phyloP scores from a whole-genome alignment of 306 rosid genomes.

The Castanea sativa region DNA sequence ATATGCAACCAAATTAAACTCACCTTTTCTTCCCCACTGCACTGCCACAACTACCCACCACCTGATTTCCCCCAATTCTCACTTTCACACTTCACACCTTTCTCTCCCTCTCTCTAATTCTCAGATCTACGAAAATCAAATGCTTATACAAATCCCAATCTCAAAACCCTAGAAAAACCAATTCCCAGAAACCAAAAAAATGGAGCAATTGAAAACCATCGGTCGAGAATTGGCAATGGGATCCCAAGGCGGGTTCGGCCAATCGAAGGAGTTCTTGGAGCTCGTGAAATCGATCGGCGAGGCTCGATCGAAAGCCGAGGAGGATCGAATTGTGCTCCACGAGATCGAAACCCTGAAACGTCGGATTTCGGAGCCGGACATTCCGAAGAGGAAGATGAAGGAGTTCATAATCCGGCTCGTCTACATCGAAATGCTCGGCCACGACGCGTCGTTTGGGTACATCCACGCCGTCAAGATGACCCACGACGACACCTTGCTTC shows the following conservation, averaged over 20 bases:
- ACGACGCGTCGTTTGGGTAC: conserved; percentile 88
- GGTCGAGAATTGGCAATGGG: conserved; percentile 98
- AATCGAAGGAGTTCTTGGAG: conserved; percentile 88
- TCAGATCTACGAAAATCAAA: neutral
- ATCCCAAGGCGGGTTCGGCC: conserved; percentile 95
- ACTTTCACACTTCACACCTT: no score
- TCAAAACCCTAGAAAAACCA: neutral
- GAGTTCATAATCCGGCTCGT: conserved; percentile 87
- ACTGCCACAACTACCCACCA: no score
- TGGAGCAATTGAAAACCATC: conserved; percentile 92
- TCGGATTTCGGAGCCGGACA: conserved; percentile 75
- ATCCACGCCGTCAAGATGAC: conserved; percentile 99
- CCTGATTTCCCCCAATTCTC: no score
- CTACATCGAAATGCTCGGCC: conserved; percentile 93
- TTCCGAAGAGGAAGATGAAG: conserved; percentile 94
- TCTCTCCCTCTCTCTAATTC: no score
- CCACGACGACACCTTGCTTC: conserved; percentile 65
- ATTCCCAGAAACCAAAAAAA: no score
- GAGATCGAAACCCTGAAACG: conserved; percentile 95
- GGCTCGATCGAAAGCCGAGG: conserved; percentile 95
- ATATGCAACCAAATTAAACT: no score
- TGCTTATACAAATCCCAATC: neutral
- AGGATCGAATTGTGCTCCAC: conserved; percentile 81
- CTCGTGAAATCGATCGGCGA: conserved; percentile 94
- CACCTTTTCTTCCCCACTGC: no score